These are phyloP conservation scores for Blastocystis sp. DNA, from an alignment of 352 stramenopile species.

Conservation along the genomic window DNA sequence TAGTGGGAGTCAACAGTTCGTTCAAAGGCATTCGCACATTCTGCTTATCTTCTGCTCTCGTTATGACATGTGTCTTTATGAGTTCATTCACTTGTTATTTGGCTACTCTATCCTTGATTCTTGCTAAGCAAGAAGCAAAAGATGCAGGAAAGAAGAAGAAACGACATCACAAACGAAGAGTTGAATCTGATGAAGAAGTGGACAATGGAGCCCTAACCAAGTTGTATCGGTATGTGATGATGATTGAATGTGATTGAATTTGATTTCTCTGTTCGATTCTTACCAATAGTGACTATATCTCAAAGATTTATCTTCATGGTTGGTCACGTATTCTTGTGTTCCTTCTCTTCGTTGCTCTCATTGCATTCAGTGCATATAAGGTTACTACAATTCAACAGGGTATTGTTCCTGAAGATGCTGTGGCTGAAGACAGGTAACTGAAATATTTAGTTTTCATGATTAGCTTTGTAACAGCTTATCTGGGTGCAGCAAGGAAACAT, in stretches of 20 bases:
- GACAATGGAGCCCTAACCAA: not conserved
- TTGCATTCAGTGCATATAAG: constrained; percentile 3
- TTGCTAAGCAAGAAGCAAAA: not conserved
- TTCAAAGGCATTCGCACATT: constrained; percentile 53
- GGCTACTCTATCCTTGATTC: not conserved
- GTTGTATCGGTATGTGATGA: not conserved
- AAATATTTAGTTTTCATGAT: not conserved
- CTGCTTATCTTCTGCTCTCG: constrained; percentile 41
- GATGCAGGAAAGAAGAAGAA: not conserved
- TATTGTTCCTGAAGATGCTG: constrained; percentile 44
- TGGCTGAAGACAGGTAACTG: constrained; percentile 40
- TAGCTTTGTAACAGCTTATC: constrained; percentile 23
- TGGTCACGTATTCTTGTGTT: not conserved
- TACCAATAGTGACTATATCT: not conserved
- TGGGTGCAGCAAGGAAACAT: not conserved
- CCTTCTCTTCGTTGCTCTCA: not conserved
- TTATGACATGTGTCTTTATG: constrained; percentile 52
- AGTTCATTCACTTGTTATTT: constrained; percentile 17
- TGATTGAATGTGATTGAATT: too few species aligned
- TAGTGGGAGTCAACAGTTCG: constrained; percentile 44
- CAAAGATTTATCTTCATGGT: constrained; percentile 6
- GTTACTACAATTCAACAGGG: constrained; percentile 34
- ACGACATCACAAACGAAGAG: not conserved
- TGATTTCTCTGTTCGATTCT: too few species aligned
- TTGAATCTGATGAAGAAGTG: not conserved